Evolutionary conservation across 192 early-diverging fungal genomes (phyloP), one percentile per base, ranked within the genome.

Genomic region (Lobosporangium transversale): DNA sequence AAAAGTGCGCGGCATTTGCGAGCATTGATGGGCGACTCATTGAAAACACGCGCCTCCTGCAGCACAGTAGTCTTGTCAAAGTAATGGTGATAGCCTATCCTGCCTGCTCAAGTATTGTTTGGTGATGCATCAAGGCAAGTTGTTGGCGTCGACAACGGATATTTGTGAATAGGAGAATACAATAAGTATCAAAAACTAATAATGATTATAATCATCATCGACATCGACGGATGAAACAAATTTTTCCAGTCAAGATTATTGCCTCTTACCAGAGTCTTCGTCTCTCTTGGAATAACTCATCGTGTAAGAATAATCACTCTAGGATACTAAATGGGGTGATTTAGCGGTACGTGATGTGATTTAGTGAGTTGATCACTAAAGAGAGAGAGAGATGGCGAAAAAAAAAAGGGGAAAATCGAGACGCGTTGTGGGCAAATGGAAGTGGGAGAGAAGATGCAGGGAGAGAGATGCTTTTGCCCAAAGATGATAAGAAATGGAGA

Each of bases 11-110:
- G 88, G 78, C 95, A 99, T 83, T 97, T 97, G 64, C 95, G 88
- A 24, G 94, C 91, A 66, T 94, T 94, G 68, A 99, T 94, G 20
- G 97, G 97, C 27, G 94, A 90, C 67, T 95, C 94, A 81, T 99
- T 98, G 83, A 99, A 99, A 27, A 91, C 91, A 60, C 96, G 92
- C 32, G 97, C 93, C 79, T 99, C 97, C 78, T 97, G 97, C 60
- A 99, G 83, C 32, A 97, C 95, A 23, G 88, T 89, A 58, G 91
- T 92, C 75, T 94, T 96, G 86, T 99, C 95, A 54, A 97, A 88
- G 79, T 94, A 89, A 79, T 90, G 88, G 70, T 93, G 92, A 58
- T 94, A 85, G 43, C 91, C 92, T 60, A 89, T 80, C 75, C 93
- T 94, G 81, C 89, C 91, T 84, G 49, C 36, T 24, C 3, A 18